Evolutionary conservation across 2,329 filamentous ascomycete genomes (phyloP).

Genomic region (Sporothrix sp.): DNA sequence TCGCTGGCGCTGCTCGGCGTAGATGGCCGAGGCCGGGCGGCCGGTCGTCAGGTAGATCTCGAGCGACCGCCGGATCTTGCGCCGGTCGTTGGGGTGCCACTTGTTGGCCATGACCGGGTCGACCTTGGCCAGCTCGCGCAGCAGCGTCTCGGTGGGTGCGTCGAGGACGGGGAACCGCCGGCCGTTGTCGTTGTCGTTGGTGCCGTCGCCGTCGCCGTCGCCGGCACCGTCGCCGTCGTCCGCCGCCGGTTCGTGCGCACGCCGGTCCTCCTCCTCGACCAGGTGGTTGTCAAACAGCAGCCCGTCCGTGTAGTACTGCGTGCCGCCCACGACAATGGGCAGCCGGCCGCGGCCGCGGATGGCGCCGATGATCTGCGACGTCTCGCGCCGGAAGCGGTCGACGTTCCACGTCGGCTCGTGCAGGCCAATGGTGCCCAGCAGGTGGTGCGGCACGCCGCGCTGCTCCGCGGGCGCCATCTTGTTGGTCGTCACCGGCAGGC

Average conservation of each 20-base stretch:
- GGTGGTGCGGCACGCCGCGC: slow-evolving; percentile 74
- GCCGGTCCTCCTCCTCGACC: slow-evolving; percentile 28
- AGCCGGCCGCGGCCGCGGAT: slow-evolving; percentile 70
- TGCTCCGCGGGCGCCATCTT: slow-evolving; percentile 71
- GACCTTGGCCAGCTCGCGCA: slow-evolving; percentile 63
- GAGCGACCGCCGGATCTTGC: slow-evolving; percentile 82
- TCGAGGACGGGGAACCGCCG: slow-evolving; percentile 59
- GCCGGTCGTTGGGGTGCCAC: slow-evolving; percentile 89
- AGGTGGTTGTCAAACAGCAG: slow-evolving; percentile 71
- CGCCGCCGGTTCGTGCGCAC: neutral
- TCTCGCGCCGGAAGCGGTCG: slow-evolving; percentile 62
- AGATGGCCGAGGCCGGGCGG: slow-evolving; percentile 72
- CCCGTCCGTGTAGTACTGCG: slow-evolving; percentile 89
- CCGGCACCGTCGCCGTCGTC: slow-evolving; percentile 19
- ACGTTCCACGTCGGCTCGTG: slow-evolving; percentile 78
- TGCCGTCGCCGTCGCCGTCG: slow-evolving; percentile 10
- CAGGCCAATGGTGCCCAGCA: slow-evolving; percentile 69
- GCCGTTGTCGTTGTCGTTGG: neutral
- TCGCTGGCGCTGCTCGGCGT: slow-evolving; percentile 57
- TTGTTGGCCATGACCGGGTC: slow-evolving; percentile 82
- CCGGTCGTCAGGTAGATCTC: slow-evolving; percentile 85
- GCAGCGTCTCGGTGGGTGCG: slow-evolving; percentile 59
- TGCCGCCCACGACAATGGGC: slow-evolving; percentile 87
- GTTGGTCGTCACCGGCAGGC: slow-evolving; percentile 90
- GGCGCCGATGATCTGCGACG: slow-evolving; percentile 59